Conservation (phyloP, 139 green algal species). For the Dunaliella primolecta region DNA sequence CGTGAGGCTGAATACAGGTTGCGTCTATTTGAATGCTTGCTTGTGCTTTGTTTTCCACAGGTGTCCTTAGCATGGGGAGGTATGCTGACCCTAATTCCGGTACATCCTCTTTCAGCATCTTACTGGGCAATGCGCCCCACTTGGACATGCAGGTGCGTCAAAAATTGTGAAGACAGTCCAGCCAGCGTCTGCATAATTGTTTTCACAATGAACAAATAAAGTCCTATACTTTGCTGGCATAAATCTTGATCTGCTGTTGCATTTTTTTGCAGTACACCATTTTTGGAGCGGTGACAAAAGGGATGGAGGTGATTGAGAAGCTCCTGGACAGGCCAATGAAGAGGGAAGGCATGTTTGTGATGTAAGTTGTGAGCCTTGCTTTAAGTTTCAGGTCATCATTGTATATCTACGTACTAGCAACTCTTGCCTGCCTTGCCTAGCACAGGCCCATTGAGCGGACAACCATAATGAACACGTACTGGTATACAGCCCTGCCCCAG, state of each 20-base stretch:
- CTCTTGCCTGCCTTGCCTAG: background rate
- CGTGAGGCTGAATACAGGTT: too few relatives aligned
- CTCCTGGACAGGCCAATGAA: slow-evolving; percentile 70
- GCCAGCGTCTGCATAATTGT: background rate
- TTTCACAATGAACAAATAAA: too few relatives aligned
- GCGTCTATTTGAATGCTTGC: too few relatives aligned
- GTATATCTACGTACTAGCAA: background rate
- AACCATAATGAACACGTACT: slow-evolving; percentile 71
- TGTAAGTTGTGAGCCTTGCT: too few relatives aligned
- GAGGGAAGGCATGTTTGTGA: slow-evolving; percentile 84
- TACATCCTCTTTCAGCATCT: slow-evolving; percentile 79
- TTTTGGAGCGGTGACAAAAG: slow-evolving; percentile 70
- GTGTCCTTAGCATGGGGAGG: slow-evolving; percentile 79
- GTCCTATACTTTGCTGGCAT: too few relatives aligned
- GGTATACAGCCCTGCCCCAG: slow-evolving; percentile 24
- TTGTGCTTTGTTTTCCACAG: too few relatives aligned
- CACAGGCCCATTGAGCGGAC: slow-evolving; percentile 56
- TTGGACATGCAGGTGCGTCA: slow-evolving; percentile 66
- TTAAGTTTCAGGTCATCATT: too few relatives aligned
- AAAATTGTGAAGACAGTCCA: background rate
- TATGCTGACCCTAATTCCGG: slow-evolving; percentile 79
- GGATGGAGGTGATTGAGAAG: slow-evolving; percentile 70
- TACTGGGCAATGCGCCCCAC: slow-evolving; percentile 77
- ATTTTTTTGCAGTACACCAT: slow-evolving; percentile 79
- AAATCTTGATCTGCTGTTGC: too few relatives aligned